Base-by-base conservation (phyloP, 805 yeast species). In the Starmerella sirachaensis region DNA sequence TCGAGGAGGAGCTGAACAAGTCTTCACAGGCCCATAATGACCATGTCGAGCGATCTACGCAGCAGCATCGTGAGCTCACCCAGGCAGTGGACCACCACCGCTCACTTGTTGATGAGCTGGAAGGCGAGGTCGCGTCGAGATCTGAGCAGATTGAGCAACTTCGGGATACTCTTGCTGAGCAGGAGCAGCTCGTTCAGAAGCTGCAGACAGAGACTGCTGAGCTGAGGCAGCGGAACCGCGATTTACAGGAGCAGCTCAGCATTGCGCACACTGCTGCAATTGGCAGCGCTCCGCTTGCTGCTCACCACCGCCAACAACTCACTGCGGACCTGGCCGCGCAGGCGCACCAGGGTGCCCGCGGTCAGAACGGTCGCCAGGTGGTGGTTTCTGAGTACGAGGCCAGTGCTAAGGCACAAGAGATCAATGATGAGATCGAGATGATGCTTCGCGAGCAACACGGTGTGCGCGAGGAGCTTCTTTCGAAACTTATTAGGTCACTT, bases 371-470 rank as follows among this genome's bases (percentile, higher is more conserved):
- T n/a, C n/a, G n/a, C n/a, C 25, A 27, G 29, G 36, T 33, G 12
- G 24, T 24, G 26, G 20, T 35, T 26, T 38, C 23, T 6, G 31
- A 23, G 27, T 31, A 28, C 14, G 46, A 48, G 38, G 16, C 18
- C 35, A 26, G 18, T 18, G 64, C 57, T 23, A 59, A 55, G 40
- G 56, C 55, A 29, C 46, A 46, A 35, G 47, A 45, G 10, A 64
- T 88, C 46, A 88, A 82, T 56, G 69, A 73, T 43, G 96, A 88
- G 59, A 80, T 85, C 21, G 86, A 79, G 50, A 93, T 94, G 30
- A 29, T 48, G 39, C 46, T 50, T 26, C 42, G 30, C 17, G 45
- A 44, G 25, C 22, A 38, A 5, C 20, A 32, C 18, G 50, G 43
- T 13, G 40, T 50, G 9, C 40, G 38, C 20, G 48, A 46, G 13